phyloP scores from a whole-genome alignment of 2,329 filamentous ascomycete species.

The Ophiostoma himal-ulmi region DNA sequence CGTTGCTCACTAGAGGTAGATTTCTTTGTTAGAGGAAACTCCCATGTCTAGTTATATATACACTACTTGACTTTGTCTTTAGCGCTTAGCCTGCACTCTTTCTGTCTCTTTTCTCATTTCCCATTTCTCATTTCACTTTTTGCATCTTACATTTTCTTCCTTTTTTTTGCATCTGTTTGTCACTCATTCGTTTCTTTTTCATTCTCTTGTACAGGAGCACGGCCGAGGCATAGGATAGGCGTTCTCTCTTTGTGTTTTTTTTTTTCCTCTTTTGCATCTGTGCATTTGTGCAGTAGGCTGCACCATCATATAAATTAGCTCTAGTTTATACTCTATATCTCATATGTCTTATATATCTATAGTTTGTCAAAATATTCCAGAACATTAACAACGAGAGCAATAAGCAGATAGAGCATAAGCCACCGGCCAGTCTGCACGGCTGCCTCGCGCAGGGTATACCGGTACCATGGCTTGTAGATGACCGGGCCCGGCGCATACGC shows the following conservation, averaged over 20 bases:
- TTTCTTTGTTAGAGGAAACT: background rate
- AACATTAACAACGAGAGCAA: background rate
- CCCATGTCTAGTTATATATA: background rate
- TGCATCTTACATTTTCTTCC: background rate
- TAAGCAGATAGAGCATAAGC: background rate
- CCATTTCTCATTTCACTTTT: background rate
- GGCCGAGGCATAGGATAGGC: conserved; percentile 11
- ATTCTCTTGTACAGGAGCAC: background rate
- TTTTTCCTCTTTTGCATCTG: background rate
- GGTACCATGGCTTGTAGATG: conserved; percentile 11
- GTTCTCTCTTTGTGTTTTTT: background rate
- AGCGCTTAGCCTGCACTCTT: background rate
- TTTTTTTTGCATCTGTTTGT: background rate
- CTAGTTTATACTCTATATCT: background rate
- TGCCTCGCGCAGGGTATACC: conserved; percentile 3
- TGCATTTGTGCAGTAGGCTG: background rate
- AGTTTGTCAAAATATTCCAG: background rate
- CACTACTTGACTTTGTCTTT: background rate
- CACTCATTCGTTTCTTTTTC: background rate
- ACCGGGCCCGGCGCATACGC: conserved; percentile 19
- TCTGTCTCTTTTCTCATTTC: background rate
- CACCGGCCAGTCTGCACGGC: background rate
- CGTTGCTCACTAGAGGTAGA: conserved; percentile 48
- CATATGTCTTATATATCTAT: background rate
- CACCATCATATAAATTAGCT: conserved; percentile 8